These are phyloP conservation scores for Aspergillus floridensis DNA, from an alignment of 2,329 filamentous ascomycete genomes.

Conservation along the genomic window DNA sequence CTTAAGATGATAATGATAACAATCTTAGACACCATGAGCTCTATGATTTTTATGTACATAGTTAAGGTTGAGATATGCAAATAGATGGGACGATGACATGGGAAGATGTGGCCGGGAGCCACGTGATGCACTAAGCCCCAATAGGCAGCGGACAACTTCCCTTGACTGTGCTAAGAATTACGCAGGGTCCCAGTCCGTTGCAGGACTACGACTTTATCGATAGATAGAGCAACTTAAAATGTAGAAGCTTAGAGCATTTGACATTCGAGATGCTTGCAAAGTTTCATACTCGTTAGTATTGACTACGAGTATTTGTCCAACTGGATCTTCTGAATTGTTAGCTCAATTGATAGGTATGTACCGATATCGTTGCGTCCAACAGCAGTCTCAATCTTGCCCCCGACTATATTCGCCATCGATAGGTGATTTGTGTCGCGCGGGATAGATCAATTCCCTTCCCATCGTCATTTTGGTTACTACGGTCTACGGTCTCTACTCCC, in stretches of 20 bases:
- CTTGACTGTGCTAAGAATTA: slow-evolving; percentile 28
- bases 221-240: neutral
- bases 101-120: slow-evolving; percentile 16
- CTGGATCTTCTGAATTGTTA: too few relatives aligned
- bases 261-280: neutral
- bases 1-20: too few relatives aligned
- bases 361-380: neutral
- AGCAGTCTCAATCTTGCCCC: neutral
- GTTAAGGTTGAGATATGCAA: too few relatives aligned
- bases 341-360: neutral
- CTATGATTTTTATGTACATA: too few relatives aligned
- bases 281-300: neutral
- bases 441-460: neutral
- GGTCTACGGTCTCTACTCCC: too few relatives aligned
- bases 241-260: neutral
- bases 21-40: too few relatives aligned
- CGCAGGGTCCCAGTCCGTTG: slow-evolving; percentile 17
- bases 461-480: neutral
- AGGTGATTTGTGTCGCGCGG: neutral
- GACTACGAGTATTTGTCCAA: too few relatives aligned
- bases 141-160: slow-evolving; percentile 8
- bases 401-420: neutral
- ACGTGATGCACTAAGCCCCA: slow-evolving; percentile 26
- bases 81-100: neutral
- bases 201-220: neutral